Base-by-base conservation (phyloP, 768 basidiomycete genomes). In the Tephrocybe sp. region DNA sequence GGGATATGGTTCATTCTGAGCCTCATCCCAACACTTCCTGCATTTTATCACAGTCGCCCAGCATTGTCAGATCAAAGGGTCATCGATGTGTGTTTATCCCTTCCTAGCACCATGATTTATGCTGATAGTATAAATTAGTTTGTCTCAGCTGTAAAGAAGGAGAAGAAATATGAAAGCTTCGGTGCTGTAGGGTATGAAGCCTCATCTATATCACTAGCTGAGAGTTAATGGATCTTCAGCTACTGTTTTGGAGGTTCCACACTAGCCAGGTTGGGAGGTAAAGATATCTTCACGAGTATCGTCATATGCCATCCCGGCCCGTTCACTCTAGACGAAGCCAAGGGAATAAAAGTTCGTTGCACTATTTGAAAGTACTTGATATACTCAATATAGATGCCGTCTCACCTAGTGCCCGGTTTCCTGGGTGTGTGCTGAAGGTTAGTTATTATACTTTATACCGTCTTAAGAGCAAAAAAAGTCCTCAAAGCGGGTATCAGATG, bases 111-210 rank as follows among this genome's bases (percentile, higher is more conserved):
- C 11, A 23, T 34, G n/a, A 16, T 11, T 32, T 44, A 16, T 32
- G 31, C 33, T 26, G 26, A 33, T 17, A 14, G 47, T n/a, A n/a
- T n/a, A n/a, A n/a, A n/a, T 30, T 23, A 73, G 72, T 69, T 73
- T 52, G 61, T 72, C 23, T 35, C 55, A n/a, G 54, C 62, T 12
- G 43, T 75, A 20, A 64, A 68, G 52, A 60, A 60, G 20, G 67
- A 70, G 51, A 72, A 67, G 58, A 57, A 64, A 30, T 75, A 73
- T 47, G 65, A 65, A 30, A 72, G 70, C 49, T 20, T 73, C 14
- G 73, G 73, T 12, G 66, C 65, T 14, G 65, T 72, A 3, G 72
- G 72, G 68, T 73, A 55, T 45, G 50, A 22, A 36, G 19, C 17
- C 32, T 42, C 39, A 26, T n/a, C n/a, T n/a, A n/a, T n/a, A n/a